Evolutionary conservation across 208 protist species (phyloP).

Genomic region (Herpetomonas samuelpessoai): DNA sequence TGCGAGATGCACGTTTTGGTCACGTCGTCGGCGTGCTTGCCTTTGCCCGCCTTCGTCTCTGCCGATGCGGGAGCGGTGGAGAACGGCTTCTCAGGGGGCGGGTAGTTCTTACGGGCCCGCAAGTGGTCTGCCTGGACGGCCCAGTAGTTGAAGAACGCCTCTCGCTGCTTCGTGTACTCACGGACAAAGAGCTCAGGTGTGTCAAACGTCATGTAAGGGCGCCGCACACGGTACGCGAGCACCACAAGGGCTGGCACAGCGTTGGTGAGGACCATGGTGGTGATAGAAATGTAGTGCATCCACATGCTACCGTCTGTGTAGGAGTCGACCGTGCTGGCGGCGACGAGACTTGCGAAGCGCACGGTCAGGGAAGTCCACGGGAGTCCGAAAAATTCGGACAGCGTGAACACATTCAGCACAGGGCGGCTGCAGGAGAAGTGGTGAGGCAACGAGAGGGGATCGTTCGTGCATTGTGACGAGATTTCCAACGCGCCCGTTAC

Average conservation of each 20-base stretch:
- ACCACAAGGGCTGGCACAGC: constrained; percentile 21
- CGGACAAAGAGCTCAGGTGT: constrained; percentile 12
- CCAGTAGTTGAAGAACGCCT: constrained; percentile 5
- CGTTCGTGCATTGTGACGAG: constrained; percentile 15
- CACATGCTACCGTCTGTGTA: constrained; percentile 23
- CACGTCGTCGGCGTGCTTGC: constrained; percentile 7
- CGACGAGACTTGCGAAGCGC: constrained; percentile 15
- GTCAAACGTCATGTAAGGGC: constrained; percentile 33
- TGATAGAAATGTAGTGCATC: constrained; percentile 27
- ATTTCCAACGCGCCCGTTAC: constrained; percentile 30
- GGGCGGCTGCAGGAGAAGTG: constrained; percentile 25
- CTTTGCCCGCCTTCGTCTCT: constrained; percentile 8
- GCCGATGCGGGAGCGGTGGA: neutral
- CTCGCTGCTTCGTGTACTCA: constrained; percentile 17
- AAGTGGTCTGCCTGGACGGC: neutral
- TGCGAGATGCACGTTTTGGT: constrained; percentile 36
- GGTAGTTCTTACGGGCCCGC: neutral
- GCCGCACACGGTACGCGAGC: constrained; percentile 30
- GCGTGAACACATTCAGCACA: constrained; percentile 25
- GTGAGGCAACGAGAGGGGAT: neutral
- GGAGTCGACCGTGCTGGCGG: constrained; percentile 3
- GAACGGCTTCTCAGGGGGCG: neutral
- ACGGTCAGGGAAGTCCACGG: constrained; percentile 24
- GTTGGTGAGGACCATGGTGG: constrained; percentile 17
- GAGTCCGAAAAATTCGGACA: constrained; percentile 37